Evolutionary conservation across 805 yeast species (phyloP).

Genomic region (Cyberlindnera galapagoensis): DNA sequence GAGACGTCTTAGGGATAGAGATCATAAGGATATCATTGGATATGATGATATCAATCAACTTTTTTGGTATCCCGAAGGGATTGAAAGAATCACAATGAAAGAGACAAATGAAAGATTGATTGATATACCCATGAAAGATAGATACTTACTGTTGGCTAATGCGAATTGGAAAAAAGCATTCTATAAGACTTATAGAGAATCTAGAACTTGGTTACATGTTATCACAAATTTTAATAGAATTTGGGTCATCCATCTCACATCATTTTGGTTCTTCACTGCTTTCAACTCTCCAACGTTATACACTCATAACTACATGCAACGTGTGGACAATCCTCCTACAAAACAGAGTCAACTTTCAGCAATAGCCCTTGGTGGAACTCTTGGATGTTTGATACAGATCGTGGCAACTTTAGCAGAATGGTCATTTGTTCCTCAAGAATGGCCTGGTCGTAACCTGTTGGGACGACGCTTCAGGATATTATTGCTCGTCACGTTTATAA

Average conservation of each 20-base stretch:
- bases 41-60: slow-evolving; percentile 87
- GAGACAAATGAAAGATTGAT: slow-evolving; percentile 41
- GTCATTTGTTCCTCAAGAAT: slow-evolving; percentile 59
- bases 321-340: slow-evolving; percentile 55
- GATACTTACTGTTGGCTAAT: slow-evolving; percentile 46
- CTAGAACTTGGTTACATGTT: slow-evolving; percentile 72
- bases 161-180: slow-evolving; percentile 64
- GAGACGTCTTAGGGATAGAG: slow-evolving; percentile 43
- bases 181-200: slow-evolving; percentile 68
- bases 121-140: slow-evolving; percentile 42
- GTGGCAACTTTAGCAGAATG: slow-evolving; percentile 53
- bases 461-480: slow-evolving; percentile 40
- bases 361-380: slow-evolving; percentile 61
- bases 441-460: slow-evolving; percentile 67
- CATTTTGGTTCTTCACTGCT: slow-evolving; percentile 75
- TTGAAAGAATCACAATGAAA: slow-evolving; percentile 47
- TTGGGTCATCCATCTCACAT: slow-evolving; percentile 69
- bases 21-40: slow-evolving; percentile 68
- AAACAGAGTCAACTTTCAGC: slow-evolving; percentile 48
- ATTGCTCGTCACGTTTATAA: slow-evolving; percentile 36
- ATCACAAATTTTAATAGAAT: slow-evolving; percentile 70
- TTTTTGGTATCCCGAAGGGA: slow-evolving; percentile 77
- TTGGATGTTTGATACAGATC: slow-evolving; percentile 53
- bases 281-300: slow-evolving; percentile 68
- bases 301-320: slow-evolving; percentile 48